A percentile compares a stretch with the other conserved stretches of the same genome.
Conservation (phyloP, 306 rosid genomes). For the Albizia julibrissin region DNA sequence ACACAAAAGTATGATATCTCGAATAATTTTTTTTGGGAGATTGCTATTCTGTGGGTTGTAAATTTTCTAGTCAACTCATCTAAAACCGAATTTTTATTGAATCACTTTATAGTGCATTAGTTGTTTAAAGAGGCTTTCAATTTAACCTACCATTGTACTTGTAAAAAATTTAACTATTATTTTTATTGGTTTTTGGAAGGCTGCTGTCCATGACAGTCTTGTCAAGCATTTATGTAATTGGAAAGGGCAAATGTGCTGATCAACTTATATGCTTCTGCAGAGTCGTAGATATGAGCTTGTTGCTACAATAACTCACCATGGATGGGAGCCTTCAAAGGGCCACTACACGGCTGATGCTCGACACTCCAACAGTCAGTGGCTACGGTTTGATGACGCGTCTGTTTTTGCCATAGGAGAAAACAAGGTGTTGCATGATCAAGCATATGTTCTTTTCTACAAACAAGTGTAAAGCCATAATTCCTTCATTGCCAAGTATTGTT, state of each 20-base stretch:
- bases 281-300: slow-evolving; percentile 90
- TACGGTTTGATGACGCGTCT: slow-evolving; percentile 81
- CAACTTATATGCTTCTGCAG: slow-evolving; percentile 41
- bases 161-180: neutral
- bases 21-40: neutral
- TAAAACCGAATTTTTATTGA: neutral
- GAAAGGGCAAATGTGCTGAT: slow-evolving; percentile 13
- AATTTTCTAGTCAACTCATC: neutral
- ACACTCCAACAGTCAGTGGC: slow-evolving; percentile 68
- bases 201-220: neutral
- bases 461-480: slow-evolving; percentile 44
- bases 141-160: neutral
- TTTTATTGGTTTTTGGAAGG: neutral
- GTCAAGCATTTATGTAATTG: neutral
- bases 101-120: neutral
- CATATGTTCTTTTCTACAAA: slow-evolving; percentile 87
- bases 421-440: slow-evolving; percentile 84
- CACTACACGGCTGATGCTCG: slow-evolving; percentile 93
- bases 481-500: neutral
- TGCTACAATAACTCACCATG: slow-evolving; percentile 94
- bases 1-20: neutral
- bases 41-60: neutral
- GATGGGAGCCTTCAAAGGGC: slow-evolving; percentile 91
- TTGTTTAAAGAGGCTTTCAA: neutral
- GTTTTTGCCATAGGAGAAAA: slow-evolving; percentile 64